These are phyloP conservation scores for Alternaria dauci DNA, from an alignment of 2,329 filamentous ascomycete species.

Conservation along the genomic window DNA sequence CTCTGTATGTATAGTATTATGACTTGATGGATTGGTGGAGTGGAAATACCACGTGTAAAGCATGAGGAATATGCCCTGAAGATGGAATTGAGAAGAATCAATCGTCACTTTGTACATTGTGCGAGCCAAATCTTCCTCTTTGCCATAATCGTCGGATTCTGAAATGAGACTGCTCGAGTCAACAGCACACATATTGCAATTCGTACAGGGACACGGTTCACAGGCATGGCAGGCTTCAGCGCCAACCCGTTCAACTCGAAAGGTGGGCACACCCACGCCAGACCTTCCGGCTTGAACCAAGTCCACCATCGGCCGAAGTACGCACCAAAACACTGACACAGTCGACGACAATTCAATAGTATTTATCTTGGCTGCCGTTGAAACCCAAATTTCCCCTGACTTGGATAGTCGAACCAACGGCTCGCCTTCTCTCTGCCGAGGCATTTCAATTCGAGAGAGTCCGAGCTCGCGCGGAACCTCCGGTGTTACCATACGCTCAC, in stretches of 20 bases:
- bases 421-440: conserved; percentile 21
- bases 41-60: conserved; percentile 13
- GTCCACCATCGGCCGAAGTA: conserved; percentile 7
- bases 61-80: neutral
- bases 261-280: neutral
- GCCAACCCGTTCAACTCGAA: conserved; percentile 3
- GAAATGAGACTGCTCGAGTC: neutral
- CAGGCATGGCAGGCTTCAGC: neutral
- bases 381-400: conserved; percentile 1
- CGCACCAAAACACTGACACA: neutral
- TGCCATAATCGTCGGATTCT: neutral
- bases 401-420: conserved; percentile 16
- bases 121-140: neutral
- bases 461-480: conserved; percentile 24
- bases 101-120: neutral
- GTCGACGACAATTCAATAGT: neutral
- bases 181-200: neutral
- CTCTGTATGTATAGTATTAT: conserved; percentile 38
- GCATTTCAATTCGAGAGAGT: conserved; percentile 19
- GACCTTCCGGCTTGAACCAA: neutral
- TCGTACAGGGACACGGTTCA: neutral
- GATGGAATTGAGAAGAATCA: neutral
- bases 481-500: conserved; percentile 22
- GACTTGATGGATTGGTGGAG: conserved; percentile 15
- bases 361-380: conserved; percentile 4